Base-by-base conservation (phyloP, 179 eudicot species). In the Patellifolia procumbens region DNA sequence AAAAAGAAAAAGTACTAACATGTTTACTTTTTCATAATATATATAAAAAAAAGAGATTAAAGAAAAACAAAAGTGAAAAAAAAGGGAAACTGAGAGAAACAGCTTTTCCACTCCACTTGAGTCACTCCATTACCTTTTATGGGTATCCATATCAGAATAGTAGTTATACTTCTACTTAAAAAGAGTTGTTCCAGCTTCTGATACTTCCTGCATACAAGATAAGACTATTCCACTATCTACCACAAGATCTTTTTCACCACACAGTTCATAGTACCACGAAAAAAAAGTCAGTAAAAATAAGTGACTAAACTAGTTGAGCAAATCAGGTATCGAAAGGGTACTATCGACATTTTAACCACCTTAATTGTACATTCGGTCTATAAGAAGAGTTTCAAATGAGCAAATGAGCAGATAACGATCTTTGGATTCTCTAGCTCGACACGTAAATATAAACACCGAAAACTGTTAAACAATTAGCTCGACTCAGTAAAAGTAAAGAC, bases 91-190 rank as follows among this genome's bases (percentile, higher is more conserved):
- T 60, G 56, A 79, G 60, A 42, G 32, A 74, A 37, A 68, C 78
- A 78, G 81, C 70, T 81, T 80, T 80, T 79, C 69, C 55, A 22
- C 74, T 32, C 83, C 80, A 76, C 79, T 78, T 76, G 66, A 70
- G 67, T 34, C 78, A 76, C 66, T n/a, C 74, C 76, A 76, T 74
- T 64, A 76, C 75, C 77, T 74, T 76, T 81, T 60, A 55, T 60
- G 64, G 39, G 79, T 60, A 55, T 24, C 46, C 29, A 80, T 55
- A 59, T 59, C 60, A 80, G 70, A 67, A 70, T 16, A n/a, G 45
- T 69, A 65, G 74, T 58, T 77, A 64, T 20, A 78, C 42, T 43
- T 51, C 42, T 11, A 64, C 43, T 51, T 51, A 34, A 26, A 69
- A 68, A 68, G 55, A 45, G 22, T 42, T 58, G 72, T 17, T 83